A percentile compares a stretch with the other conserved stretches of the same genome.
phyloP scores from a whole-genome alignment of 306 rosid species.

The Cicer arietinum region DNA sequence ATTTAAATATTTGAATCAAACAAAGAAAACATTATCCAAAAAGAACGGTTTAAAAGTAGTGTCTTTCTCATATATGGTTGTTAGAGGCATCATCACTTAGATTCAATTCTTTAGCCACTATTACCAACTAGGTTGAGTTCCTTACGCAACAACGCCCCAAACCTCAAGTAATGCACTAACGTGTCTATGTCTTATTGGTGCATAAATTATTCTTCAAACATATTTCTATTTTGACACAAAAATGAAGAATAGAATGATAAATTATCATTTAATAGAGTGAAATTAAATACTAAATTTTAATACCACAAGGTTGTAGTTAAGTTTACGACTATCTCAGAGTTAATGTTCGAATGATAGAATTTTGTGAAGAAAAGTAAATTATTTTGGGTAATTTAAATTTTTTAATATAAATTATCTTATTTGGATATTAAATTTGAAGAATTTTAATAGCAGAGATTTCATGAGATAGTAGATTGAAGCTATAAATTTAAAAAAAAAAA shows the following conservation, averaged over 20 bases:
- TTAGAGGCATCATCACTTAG: constrained; percentile 27
- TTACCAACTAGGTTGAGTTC: constrained; percentile 34
- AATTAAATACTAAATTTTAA: no score
- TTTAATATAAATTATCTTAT: no score
- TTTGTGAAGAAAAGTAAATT: no score
- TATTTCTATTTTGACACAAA: neutral
- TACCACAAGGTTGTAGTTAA: no score
- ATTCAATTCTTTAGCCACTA: constrained; percentile 17
- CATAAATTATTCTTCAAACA: neutral
- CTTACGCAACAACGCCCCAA: constrained; percentile 40
- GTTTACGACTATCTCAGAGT: no score
- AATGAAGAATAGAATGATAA: neutral
- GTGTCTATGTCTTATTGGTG: constrained; percentile 26
- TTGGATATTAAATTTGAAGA: no score
- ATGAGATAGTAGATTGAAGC: no score
- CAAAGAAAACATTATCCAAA: neutral
- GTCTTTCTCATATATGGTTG: constrained; percentile 32
- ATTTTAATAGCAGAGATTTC: no score
- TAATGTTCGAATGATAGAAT: no score
- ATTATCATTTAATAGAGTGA: neutral
- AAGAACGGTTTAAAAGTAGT: neutral
- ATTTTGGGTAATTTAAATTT: no score
- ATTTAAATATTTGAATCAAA: neutral
- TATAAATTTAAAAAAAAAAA: no score
- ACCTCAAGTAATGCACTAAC: constrained; percentile 14